Evolutionary conservation across 1,284 basidiomycete genomes (phyloP).

Genomic region (Pisolithus thermaeus): DNA sequence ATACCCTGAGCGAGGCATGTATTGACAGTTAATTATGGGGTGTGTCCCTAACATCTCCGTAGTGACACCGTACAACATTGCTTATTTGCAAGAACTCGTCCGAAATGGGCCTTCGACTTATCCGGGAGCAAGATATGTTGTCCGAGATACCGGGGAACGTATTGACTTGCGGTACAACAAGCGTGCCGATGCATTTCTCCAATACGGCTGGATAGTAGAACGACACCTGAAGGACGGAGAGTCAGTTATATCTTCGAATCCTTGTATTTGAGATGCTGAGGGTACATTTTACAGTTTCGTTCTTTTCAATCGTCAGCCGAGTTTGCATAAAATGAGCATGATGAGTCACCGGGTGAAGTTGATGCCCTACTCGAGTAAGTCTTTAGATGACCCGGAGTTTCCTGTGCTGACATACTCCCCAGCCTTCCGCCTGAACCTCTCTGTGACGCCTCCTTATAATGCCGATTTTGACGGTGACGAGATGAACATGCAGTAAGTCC

Average conservation of each 20-base stretch:
- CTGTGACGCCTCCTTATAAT: constrained; percentile 91
- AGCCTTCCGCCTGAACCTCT: constrained; percentile 96
- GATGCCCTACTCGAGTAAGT: constrained; percentile 97
- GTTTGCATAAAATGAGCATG: constrained; percentile 99
- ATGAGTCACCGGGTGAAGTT: constrained; percentile 98
- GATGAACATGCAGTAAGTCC: constrained; percentile 97
- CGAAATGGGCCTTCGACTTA: constrained; percentile 94
- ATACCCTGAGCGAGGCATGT: constrained; percentile 88
- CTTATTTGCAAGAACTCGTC: constrained; percentile 93
- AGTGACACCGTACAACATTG: constrained; percentile 98
- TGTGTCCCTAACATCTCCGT: constrained; percentile 3
- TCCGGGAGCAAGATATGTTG: constrained; percentile 95
- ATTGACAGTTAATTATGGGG: not conserved
- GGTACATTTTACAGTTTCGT: constrained; percentile 61
- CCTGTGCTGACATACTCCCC: constrained; percentile 27
- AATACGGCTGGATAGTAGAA: constrained; percentile 99
- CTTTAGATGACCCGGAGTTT: not conserved
- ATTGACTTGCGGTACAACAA: constrained; percentile 97
- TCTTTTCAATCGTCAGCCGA: constrained; percentile 97
- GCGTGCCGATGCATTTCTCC: constrained; percentile 94
- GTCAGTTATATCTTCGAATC: constrained; percentile 44
- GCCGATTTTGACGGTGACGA: constrained; percentile 99
- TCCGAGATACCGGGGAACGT: constrained; percentile 96
- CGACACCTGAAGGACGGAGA: constrained; percentile 97
- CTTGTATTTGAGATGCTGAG: not conserved